Percentiles rank a stretch among this genome's conserved stretches.
These are phyloP conservation scores for Alopecurus myosuroides DNA, from an alignment of 176 grass and related monocot species.

Conservation along the genomic window DNA sequence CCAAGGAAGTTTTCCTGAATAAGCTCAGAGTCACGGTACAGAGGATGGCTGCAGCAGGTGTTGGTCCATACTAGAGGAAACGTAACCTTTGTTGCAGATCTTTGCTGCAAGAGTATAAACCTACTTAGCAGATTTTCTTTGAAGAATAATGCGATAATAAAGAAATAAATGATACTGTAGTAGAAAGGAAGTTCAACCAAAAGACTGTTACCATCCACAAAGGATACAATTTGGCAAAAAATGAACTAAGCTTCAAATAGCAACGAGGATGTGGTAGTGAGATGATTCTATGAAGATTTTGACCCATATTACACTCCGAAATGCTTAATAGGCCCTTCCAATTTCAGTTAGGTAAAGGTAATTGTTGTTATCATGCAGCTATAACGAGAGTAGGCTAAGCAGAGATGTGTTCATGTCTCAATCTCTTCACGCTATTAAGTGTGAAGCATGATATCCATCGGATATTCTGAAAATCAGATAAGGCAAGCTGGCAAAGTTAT, in stretches of 20 bases:
- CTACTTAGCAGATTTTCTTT: neutral
- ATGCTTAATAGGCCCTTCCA: neutral
- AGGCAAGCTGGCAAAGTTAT: neutral
- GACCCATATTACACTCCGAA: neutral
- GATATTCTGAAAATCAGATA: neutral
- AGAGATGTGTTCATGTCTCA: neutral
- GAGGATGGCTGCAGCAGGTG: conserved; percentile 97
- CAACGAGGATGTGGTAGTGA: neutral
- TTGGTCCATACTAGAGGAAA: conserved; percentile 99
- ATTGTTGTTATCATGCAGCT: neutral
- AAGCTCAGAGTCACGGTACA: conserved; percentile 92
- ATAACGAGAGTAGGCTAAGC: neutral
- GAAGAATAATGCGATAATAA: neutral
- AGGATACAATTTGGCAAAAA: neutral
- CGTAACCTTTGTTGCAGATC: conserved; percentile 88
- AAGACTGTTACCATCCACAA: neutral
- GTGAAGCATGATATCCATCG: neutral
- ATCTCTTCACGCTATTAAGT: neutral
- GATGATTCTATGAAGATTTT: neutral
- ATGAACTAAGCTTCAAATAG: neutral
- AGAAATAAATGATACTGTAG: neutral
- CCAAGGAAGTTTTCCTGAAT: conserved; percentile 85
- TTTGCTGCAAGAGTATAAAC: conserved; percentile 58
- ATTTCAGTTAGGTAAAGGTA: neutral
- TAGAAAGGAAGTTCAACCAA: neutral